Conservation (phyloP, 805 yeast species). For the Citeromyces matritensis region DNA sequence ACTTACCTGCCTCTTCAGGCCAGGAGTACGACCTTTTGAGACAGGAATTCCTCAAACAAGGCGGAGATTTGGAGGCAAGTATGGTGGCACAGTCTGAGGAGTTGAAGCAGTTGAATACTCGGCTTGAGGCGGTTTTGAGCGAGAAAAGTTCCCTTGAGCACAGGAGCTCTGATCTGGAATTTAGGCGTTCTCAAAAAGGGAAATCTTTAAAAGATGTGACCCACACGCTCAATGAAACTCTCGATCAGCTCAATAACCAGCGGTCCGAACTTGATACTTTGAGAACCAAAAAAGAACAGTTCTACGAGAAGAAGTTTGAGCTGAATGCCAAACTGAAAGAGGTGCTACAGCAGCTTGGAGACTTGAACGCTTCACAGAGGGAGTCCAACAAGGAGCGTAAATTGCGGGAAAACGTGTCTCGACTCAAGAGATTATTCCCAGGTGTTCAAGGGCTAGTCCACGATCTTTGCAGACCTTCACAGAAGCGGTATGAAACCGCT, state of each 20-base stretch:
- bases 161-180: background rate
- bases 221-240: constrained; percentile 6
- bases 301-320: constrained; percentile 33
- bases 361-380: constrained; percentile 59
- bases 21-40: constrained; percentile 44
- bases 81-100: constrained; percentile 24
- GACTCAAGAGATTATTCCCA: constrained; percentile 46
- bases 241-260: constrained; percentile 5
- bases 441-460: constrained; percentile 74
- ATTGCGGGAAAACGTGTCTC: constrained; percentile 57
- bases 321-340: constrained; percentile 51
- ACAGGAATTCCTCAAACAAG: constrained; percentile 34
- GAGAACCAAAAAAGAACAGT: constrained; percentile 18
- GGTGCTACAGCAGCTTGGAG: constrained; percentile 46
- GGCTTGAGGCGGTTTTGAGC: background rate
- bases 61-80: constrained; percentile 40
- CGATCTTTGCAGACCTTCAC: constrained; percentile 68
- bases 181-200: background rate
- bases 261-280: constrained; percentile 8
- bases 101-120: constrained; percentile 1
- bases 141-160: background rate
- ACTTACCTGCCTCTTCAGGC: constrained; percentile 32
- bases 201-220: background rate
- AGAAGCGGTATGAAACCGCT: constrained; percentile 58
- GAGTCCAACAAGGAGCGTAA: constrained; percentile 59